phyloP scores from a whole-genome alignment of 2,329 filamentous ascomycete species.

The Aureobasidium vineae region DNA sequence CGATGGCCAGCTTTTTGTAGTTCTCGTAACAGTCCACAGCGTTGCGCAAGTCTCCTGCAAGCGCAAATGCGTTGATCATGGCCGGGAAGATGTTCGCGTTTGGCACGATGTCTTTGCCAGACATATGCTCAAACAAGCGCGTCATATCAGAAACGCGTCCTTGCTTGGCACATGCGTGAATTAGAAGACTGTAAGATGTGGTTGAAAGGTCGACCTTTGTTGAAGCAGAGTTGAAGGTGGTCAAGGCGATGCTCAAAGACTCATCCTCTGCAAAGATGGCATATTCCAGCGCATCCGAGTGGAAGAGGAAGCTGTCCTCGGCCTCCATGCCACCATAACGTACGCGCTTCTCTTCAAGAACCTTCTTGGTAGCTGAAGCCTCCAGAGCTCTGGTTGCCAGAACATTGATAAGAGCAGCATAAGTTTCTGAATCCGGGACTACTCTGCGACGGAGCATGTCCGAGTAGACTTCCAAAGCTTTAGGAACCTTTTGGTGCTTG shows the following conservation, averaged over 20 bases:
- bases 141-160: slow-evolving; percentile 87
- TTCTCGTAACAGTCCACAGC: slow-evolving; percentile 95
- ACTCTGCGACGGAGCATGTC: slow-evolving; percentile 92
- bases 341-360: slow-evolving; percentile 74
- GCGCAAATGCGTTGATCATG: slow-evolving; percentile 94
- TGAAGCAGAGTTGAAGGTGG: slow-evolving; percentile 77
- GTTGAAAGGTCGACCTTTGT: slow-evolving; percentile 67
- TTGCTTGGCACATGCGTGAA: slow-evolving; percentile 80
- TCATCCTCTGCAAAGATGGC: slow-evolving; percentile 85
- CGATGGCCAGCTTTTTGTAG: slow-evolving; percentile 85
- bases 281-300: slow-evolving; percentile 82
- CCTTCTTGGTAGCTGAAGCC: slow-evolving; percentile 68
- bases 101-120: slow-evolving; percentile 68
- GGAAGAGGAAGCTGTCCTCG: slow-evolving; percentile 80
- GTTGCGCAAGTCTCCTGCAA: slow-evolving; percentile 74
- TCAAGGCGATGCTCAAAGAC: slow-evolving; percentile 78
- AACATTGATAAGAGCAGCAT: slow-evolving; percentile 80
- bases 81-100: slow-evolving; percentile 80
- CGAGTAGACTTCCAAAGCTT: slow-evolving; percentile 90
- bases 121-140: slow-evolving; percentile 88
- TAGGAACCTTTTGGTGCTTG: slow-evolving; percentile 80
- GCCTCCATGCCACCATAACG: slow-evolving; percentile 85
- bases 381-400: slow-evolving; percentile 79
- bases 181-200: slow-evolving; percentile 79
- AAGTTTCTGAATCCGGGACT: slow-evolving; percentile 77